A percentile compares a stretch with the other conserved stretches of the same genome.
These are phyloP conservation scores for Plasmodium vivax DNA, from an alignment of 169 alveolate genomes.

Conservation along the genomic window DNA sequence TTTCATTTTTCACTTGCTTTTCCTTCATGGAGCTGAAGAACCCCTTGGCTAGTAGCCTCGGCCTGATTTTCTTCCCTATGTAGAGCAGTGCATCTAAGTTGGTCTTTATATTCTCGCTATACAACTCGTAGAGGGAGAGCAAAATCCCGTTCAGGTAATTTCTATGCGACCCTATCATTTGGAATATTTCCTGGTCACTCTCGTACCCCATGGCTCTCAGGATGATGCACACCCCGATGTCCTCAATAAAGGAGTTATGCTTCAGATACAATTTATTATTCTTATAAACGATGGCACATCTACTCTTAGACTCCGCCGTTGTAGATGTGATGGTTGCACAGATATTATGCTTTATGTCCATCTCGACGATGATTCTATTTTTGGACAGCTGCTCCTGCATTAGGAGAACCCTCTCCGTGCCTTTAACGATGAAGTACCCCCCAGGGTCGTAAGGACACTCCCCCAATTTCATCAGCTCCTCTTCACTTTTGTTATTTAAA, in stretches of 20 bases:
- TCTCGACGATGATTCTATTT: constrained; percentile 99
- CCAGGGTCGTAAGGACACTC: constrained; percentile 98
- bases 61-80: constrained; percentile 88
- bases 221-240: constrained; percentile 96
- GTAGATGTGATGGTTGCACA: constrained; percentile 98
- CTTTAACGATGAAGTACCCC: constrained; percentile 99
- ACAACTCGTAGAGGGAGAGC: constrained; percentile 70
- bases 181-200: constrained; percentile 98
- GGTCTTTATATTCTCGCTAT: constrained; percentile 80
- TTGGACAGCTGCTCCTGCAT: constrained; percentile 99
- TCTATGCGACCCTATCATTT: constrained; percentile 93
- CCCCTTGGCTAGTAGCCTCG: constrained; percentile 86
- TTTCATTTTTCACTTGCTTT: constrained; percentile 85
- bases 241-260: constrained; percentile 96
- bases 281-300: constrained; percentile 96
- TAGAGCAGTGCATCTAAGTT: constrained; percentile 82
- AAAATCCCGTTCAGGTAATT: constrained; percentile 47
- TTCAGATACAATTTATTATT: constrained; percentile 93
- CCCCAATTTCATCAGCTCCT: constrained; percentile 78
- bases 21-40: constrained; percentile 86
- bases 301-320: constrained; percentile 97
- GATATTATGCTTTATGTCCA: constrained; percentile 93
- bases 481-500: constrained; percentile 76
- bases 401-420: constrained; percentile 97
- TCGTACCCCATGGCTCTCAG: constrained; percentile 98